Evolutionary conservation across 106 monocot species (phyloP), one percentile per base, ranked within the genome.

Genomic region (Hemerocallis citrina): DNA sequence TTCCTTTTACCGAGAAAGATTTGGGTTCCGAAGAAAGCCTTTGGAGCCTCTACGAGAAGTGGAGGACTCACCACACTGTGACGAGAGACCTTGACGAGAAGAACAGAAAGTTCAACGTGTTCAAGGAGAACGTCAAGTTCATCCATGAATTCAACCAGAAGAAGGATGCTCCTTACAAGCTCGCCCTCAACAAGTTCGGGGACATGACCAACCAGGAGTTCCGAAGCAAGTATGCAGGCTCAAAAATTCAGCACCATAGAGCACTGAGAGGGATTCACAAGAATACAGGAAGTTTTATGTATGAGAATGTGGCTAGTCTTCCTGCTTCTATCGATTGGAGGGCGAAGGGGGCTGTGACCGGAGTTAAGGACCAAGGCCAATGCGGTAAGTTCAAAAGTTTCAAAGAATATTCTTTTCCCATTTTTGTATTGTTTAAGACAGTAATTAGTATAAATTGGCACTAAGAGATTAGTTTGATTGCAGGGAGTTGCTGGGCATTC

Each of bases 401-500:
- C 21, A 21, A 49, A 49, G 7, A 49, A 16, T 6, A 49, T 49
- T 19, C 6, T 28, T 28, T 29, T n/a, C n/a, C n/a, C n/a, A n/a
- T n/a, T n/a, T n/a, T n/a, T n/a, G n/a, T n/a, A n/a, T n/a, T n/a
- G n/a, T n/a, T n/a, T n/a, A n/a, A n/a, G n/a, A n/a, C n/a, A n/a
- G n/a, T n/a, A n/a, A n/a, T n/a, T n/a, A n/a, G n/a, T n/a, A n/a
- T n/a, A n/a, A n/a, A n/a, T n/a, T n/a, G n/a, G n/a, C n/a, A n/a
- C n/a, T n/a, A n/a, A n/a, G n/a, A n/a, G n/a, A n/a, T n/a, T n/a
- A n/a, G n/a, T n/a, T n/a, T n/a, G n/a, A n/a, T n/a, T 47, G 20
- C 47, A 85, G 85, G 85, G 69, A 81, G 85, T 29, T 81, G 85
- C 63, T 85, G 85, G 85, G 85, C 85, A 0, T 85, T 85, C 64